Conservation (phyloP, 768 basidiomycete species). For the Paxillus rubicundulus region DNA sequence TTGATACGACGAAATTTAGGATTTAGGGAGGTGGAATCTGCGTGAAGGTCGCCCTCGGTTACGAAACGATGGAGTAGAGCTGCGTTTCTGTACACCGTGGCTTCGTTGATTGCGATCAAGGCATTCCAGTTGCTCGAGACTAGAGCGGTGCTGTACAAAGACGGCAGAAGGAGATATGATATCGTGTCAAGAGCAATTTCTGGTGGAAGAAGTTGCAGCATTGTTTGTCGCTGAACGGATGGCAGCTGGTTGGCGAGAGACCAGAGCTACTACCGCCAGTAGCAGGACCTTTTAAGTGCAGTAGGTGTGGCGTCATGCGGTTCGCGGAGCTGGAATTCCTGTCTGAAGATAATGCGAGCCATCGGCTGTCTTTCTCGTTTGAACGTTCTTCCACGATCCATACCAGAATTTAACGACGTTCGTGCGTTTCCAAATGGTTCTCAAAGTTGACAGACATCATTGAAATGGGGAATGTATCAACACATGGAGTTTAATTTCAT, state of each 20-base stretch:
- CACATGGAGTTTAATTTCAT: too few species aligned
- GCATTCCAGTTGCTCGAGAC: constrained; percentile 47
- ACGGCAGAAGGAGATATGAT: constrained; percentile 46
- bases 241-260: background rate
- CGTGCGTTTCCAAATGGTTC: too few species aligned
- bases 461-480: too few species aligned
- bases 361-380: too few species aligned
- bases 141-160: constrained; percentile 36
- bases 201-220: constrained; percentile 50
- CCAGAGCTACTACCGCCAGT: too few species aligned
- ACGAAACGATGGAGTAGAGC: constrained; percentile 52
- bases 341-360: too few species aligned
- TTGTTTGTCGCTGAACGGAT: constrained; percentile 5
- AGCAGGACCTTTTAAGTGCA: too few species aligned
- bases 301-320: too few species aligned
- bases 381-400: too few species aligned
- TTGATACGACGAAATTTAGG: constrained; percentile 36
- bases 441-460: too few species aligned
- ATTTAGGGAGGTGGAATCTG: constrained; percentile 30
- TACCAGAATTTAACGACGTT: too few species aligned
- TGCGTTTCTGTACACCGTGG: constrained; percentile 55
- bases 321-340: too few species aligned
- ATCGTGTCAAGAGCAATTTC: constrained; percentile 54
- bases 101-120: constrained; percentile 48
- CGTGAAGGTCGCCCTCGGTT: constrained; percentile 30